phyloP scores from a whole-genome alignment of 1,284 basidiomycete species.

The Volvariella surrecta region DNA sequence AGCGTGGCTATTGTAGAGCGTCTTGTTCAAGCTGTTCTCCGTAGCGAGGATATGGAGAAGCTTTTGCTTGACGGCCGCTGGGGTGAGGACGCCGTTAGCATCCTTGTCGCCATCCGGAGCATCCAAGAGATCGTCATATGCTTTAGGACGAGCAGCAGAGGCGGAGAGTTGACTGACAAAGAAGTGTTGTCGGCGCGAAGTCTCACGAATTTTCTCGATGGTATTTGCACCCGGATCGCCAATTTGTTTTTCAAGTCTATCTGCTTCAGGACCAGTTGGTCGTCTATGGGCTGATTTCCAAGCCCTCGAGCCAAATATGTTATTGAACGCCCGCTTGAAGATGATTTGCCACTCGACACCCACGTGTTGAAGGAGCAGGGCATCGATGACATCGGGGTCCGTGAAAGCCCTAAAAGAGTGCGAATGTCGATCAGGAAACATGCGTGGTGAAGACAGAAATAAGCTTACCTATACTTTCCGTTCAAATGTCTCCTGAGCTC shows the following conservation, averaged over 20 bases:
- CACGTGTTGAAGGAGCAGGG: conserved; percentile 32
- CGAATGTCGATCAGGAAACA: background rate
- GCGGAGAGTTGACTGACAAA: conserved; percentile 25
- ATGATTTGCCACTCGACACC: conserved; percentile 32
- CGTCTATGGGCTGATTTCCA: conserved; percentile 21
- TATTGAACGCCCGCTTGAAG: conserved; percentile 22
- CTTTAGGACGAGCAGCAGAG: conserved; percentile 8
- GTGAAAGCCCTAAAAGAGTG: conserved; percentile 26
- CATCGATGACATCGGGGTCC: conserved; percentile 35
- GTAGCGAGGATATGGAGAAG: conserved; percentile 29
- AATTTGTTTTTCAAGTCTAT: conserved; percentile 14
- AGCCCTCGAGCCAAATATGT: conserved; percentile 23
- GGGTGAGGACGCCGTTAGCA: conserved; percentile 6
- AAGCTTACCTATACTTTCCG: conserved; percentile 29
- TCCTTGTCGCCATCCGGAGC: conserved; percentile 4
- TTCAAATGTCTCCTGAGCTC: conserved; percentile 27
- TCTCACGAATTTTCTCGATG: conserved; percentile 17
- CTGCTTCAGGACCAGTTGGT: conserved; percentile 11
- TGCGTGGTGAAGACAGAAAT: background rate
- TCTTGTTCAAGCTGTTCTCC: conserved; percentile 27
- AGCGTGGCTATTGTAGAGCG: conserved; percentile 23
- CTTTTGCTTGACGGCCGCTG: conserved; percentile 13
- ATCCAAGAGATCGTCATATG: conserved; percentile 22
- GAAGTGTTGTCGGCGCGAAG: conserved; percentile 17
- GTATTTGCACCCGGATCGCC: conserved; percentile 10